Percentiles rank a stretch among this genome's conserved stretches.
Conservation (phyloP, 768 basidiomycete genomes). For the Serendipita indica region DNA sequence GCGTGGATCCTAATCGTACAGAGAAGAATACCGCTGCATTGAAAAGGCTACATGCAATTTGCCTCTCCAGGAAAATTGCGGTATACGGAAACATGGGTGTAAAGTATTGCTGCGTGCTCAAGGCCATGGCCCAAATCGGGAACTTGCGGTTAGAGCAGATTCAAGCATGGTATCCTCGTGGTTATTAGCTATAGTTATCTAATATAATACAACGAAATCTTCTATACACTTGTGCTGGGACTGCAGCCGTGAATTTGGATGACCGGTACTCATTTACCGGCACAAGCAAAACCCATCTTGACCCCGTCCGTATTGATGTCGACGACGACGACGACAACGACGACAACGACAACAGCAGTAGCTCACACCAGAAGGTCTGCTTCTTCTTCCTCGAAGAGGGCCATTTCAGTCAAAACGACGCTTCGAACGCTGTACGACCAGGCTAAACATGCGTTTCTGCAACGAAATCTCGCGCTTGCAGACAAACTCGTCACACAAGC, state of each 20-base stretch:
- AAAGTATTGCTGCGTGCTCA: neutral
- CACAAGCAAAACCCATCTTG: neutral
- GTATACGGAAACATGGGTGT: neutral
- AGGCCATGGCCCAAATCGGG: neutral
- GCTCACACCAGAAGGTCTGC: too few species aligned
- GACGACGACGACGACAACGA: neutral
- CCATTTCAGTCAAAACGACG: conserved; percentile 22
- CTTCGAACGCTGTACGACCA: conserved; percentile 61
- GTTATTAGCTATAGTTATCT: too few species aligned
- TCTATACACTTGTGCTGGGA: too few species aligned
- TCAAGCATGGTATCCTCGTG: neutral
- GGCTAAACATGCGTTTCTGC: conserved; percentile 65
- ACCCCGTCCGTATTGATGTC: neutral
- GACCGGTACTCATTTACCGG: neutral
- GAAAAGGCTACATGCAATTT: neutral
- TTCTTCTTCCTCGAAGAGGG: neutral
- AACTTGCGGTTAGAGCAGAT: neutral
- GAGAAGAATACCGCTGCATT: neutral
- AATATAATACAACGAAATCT: too few species aligned
- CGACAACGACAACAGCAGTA: neutral
- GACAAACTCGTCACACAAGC: conserved; percentile 52
- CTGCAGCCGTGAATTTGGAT: too few species aligned
- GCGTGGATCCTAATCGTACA: neutral
- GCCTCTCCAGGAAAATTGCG: neutral
- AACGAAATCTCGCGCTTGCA: conserved; percentile 53